A percentile compares a stretch with the other conserved stretches of the same genome.
Conservation (phyloP, 768 basidiomycete species). For the Boletus subcaerulescens region DNA sequence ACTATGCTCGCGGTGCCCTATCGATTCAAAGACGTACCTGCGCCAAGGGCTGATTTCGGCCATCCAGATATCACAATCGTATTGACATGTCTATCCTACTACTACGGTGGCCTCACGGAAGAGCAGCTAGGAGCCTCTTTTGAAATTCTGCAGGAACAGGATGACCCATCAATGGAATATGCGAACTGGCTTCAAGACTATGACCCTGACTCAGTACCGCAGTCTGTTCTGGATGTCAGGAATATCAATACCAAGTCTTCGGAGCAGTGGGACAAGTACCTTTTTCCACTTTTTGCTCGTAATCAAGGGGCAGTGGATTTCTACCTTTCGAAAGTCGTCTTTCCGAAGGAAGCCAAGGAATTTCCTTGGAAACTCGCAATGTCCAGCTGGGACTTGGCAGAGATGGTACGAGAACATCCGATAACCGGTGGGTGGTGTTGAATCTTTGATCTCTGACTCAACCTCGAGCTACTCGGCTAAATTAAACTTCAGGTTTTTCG, state of each 20-base stretch:
- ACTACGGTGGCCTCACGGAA: neutral
- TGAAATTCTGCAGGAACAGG: neutral
- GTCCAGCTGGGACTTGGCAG: neutral
- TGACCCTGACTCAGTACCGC: too few relatives aligned
- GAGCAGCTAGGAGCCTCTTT: neutral
- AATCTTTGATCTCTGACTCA: too few relatives aligned
- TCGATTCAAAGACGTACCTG: neutral
- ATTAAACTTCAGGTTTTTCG: conserved; percentile 34
- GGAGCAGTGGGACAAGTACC: too few relatives aligned
- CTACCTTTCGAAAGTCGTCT: neutral
- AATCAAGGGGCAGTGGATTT: neutral
- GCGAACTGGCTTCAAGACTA: neutral
- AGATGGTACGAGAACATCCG: neutral
- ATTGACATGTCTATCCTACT: too few relatives aligned
- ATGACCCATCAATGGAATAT: neutral
- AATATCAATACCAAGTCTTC: too few relatives aligned
- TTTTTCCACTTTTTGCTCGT: neutral
- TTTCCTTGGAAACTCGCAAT: neutral
- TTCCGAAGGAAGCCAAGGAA: neutral
- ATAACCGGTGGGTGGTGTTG: neutral
- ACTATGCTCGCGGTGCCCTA: neutral
- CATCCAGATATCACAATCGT: too few relatives aligned
- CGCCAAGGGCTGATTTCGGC: neutral
- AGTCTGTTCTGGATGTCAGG: too few relatives aligned
- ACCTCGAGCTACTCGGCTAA: neutral